A percentile compares a stretch with the other conserved stretches of the same genome.
Evolutionary conservation across 768 basidiomycete genomes (phyloP).

Genomic region (Mycena indigotica): DNA sequence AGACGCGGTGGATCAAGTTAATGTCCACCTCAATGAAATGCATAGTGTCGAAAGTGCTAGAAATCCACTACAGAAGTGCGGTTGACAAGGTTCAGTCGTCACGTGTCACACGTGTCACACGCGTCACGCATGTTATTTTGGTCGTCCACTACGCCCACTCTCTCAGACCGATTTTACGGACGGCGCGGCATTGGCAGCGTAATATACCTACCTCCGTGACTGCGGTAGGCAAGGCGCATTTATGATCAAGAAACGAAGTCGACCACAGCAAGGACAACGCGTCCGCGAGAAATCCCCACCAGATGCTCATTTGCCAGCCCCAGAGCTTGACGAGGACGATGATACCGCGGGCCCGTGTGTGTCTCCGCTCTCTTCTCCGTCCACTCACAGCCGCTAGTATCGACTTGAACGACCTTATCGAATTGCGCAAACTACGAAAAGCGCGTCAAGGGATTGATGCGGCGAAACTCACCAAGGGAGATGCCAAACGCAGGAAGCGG

Average conservation of each 20-base stretch:
- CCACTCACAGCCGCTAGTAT: background rate
- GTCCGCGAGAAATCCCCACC: slow-evolving; percentile 54
- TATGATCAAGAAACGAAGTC: slow-evolving; percentile 76
- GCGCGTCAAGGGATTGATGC: slow-evolving; percentile 83
- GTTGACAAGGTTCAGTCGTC: too few relatives aligned
- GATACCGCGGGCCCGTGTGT: slow-evolving; percentile 54
- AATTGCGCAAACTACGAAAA: slow-evolving; percentile 76
- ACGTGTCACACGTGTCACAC: too few relatives aligned
- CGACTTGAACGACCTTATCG: slow-evolving; percentile 52
- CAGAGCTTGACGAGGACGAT: slow-evolving; percentile 41
- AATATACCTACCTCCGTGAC: too few relatives aligned
- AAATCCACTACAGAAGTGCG: too few relatives aligned
- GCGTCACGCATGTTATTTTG: too few relatives aligned
- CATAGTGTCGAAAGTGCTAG: too few relatives aligned
- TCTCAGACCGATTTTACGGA: too few relatives aligned
- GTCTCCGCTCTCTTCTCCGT: background rate
- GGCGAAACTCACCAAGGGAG: slow-evolving; percentile 82
- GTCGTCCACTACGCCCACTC: too few relatives aligned
- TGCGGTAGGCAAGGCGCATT: too few relatives aligned
- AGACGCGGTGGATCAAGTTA: too few relatives aligned
- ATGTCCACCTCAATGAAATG: too few relatives aligned
- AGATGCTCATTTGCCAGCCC: slow-evolving; percentile 40
- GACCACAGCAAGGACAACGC: slow-evolving; percentile 64
- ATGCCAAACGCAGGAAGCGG: slow-evolving; percentile 69
- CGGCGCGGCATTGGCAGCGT: too few relatives aligned